Evolutionary conservation across 1,284 basidiomycete genomes (phyloP).

Genomic region (Malassezia dermatis): DNA sequence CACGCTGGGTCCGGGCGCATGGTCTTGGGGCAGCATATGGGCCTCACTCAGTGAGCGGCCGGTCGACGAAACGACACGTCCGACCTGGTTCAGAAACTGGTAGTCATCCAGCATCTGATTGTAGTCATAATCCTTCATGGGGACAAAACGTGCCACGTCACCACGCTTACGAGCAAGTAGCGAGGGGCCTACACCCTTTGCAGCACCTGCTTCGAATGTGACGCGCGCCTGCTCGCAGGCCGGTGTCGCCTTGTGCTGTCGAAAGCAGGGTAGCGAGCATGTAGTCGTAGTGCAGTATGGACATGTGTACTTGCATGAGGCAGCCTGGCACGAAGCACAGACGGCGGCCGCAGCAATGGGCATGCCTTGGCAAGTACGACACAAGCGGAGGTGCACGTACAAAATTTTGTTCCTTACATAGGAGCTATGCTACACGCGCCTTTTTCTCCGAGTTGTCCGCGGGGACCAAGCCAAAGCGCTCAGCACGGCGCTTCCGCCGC

Average conservation of each 20-base stretch:
- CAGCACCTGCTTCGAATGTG: background rate
- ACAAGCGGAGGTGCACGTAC: background rate
- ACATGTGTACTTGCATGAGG: conserved; percentile 14
- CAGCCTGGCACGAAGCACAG: conserved; percentile 6
- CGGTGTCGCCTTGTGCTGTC: conserved; percentile 1
- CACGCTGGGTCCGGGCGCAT: background rate
- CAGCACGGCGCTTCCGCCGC: conserved; percentile 25
- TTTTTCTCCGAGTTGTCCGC: conserved; percentile 25
- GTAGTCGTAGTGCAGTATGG: conserved; percentile 10
- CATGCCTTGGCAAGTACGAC: background rate
- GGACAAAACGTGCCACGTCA: conserved; percentile 1
- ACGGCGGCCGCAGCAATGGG: background rate
- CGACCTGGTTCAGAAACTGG: conserved; percentile 14
- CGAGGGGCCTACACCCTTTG: background rate
- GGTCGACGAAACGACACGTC: conserved; percentile 10
- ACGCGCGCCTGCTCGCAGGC: conserved; percentile 2
- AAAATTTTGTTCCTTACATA: background rate
- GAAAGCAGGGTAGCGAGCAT: conserved; percentile 11
- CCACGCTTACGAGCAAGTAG: background rate
- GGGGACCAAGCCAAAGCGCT: conserved; percentile 29
- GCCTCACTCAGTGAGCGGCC: conserved; percentile 4
- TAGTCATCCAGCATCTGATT: conserved; percentile 16
- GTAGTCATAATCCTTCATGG: conserved; percentile 15
- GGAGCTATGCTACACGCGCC: conserved; percentile 1
- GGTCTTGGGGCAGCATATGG: background rate